Evolutionary conservation across 805 yeast genomes (phyloP), one percentile per base, ranked within the genome.

Genomic region (Millerago galiae): DNA sequence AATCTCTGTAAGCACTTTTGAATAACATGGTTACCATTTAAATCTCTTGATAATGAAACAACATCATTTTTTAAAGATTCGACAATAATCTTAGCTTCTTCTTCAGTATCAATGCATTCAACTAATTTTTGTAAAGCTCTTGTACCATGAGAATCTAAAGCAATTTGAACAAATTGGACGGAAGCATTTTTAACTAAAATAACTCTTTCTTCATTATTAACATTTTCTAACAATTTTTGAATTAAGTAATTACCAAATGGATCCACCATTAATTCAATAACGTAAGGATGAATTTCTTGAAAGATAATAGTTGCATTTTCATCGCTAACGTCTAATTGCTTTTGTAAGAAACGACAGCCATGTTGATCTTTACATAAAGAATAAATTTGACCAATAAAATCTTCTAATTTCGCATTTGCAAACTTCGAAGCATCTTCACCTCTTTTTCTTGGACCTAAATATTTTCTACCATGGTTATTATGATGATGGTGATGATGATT

Each of bases 211-310:
- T 74, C 81, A 31, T 72, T 70, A 30, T 73, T 67, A 21, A 89
- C 83, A 50, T 79, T 75, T 59, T 90, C 97, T 50, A 93, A 71
- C 43, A 93, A 65, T 62, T 91, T 93, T 64, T 93, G 99, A 51
- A 95, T 78, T 56, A 93, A 69, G 56, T 93, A 93, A 61, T 93
- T 93, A n/a, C 99, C 99, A 67, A 93, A 93, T 6, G 98, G 96
- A 62, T 90, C 96, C 43, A 71, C 75, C 98, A 93, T 91, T 49
- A 93, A 70, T 60, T 88, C 95, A 41, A 86, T 82, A 44, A 88
- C 81, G 52, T 86, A 82, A 30, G 74, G 67, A 50, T 79, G 76
- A 35, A 88, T 84, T 60, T 93, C 96, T 44, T 78, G 77, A 64
- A 88, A 90, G 37, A 93, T 86, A 57, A 79, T 67, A 26, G 83